Evolutionary conservation across 441 rosid species (phyloP).

Genomic region (Syzygium syzygioides): DNA sequence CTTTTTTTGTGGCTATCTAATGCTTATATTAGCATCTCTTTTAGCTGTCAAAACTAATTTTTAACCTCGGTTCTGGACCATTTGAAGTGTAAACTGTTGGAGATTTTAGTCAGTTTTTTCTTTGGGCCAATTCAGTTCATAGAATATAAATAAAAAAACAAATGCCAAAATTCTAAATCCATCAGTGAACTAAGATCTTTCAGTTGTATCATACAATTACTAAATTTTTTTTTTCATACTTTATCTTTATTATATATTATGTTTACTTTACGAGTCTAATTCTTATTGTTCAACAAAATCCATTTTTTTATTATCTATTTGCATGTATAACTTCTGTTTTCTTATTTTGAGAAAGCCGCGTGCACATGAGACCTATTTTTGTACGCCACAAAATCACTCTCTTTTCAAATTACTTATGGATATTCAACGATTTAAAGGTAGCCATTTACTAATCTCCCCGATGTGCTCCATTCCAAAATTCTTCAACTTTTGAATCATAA

Average conservation of each 20-base stretch:
- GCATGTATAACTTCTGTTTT: fast-evolving
- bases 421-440: not conserved
- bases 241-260: too few species aligned
- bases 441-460: not conserved
- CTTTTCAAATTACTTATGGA: not conserved
- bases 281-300: not conserved
- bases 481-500: too few species aligned
- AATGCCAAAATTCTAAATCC: not conserved
- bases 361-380: too few species aligned
- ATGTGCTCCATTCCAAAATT: not conserved
- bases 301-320: not conserved
- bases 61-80: not conserved
- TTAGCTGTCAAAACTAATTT: fast-evolving
- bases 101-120: too few species aligned
- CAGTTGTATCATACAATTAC: not conserved
- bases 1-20: not conserved
- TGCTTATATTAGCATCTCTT: not conserved
- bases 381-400: not conserved
- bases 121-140: too few species aligned
- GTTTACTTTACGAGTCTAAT: not conserved
- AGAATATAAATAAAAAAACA: too few species aligned
- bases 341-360: fast-evolving
- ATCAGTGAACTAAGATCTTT: not conserved
- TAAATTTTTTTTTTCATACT: too few species aligned
- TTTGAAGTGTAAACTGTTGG: not conserved